phyloP scores from a whole-genome alignment of 2,329 filamentous ascomycete genomes.

The Phaeomoniella chlamydospora region DNA sequence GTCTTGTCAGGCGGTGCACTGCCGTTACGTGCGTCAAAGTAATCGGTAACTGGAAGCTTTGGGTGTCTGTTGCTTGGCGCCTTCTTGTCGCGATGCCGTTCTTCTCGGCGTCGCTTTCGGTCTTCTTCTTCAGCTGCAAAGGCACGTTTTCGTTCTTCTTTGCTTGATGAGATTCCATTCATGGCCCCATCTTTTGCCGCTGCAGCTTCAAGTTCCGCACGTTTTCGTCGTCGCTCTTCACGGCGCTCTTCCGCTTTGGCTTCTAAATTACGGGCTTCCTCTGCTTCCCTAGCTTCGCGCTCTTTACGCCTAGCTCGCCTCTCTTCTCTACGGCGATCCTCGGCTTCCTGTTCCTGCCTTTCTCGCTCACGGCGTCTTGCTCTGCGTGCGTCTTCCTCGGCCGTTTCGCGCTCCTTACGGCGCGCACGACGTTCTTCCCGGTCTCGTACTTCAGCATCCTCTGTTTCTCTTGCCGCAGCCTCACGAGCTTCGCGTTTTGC shows the following conservation, averaged over 20 bases:
- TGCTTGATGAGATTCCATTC: slow-evolving; percentile 5
- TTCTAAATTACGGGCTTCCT: slow-evolving; percentile 14
- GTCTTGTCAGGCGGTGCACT: slow-evolving; percentile 25
- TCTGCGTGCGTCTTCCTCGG: slow-evolving; percentile 39
- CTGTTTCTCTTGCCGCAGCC: slow-evolving; percentile 18
- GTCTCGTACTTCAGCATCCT: slow-evolving; percentile 18
- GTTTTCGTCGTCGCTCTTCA: slow-evolving; percentile 14
- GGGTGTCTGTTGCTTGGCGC: slow-evolving; percentile 12
- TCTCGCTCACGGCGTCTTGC: slow-evolving; percentile 22
- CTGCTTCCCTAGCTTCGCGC: slow-evolving; percentile 15
- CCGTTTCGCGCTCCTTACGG: slow-evolving; percentile 36
- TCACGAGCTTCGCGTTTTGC: slow-evolving; percentile 33
- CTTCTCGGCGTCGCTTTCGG: slow-evolving; percentile 12
- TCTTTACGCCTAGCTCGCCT: slow-evolving; percentile 35
- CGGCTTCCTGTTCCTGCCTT: slow-evolving; percentile 42
- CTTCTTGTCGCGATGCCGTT: slow-evolving; percentile 18
- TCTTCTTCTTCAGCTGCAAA: slow-evolving; percentile 14
- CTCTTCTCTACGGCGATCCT: slow-evolving; percentile 40
- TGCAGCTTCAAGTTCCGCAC: slow-evolving; percentile 11
- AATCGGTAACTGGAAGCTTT: slow-evolving; percentile 15
- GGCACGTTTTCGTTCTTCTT: slow-evolving; percentile 17
- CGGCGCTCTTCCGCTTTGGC: slow-evolving; percentile 23
- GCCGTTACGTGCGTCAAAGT: slow-evolving; percentile 16
- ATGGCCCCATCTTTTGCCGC: slow-evolving; percentile 3
- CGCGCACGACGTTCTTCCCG: slow-evolving; percentile 19